Evolutionary conservation across 164 flowering plant genomes (phyloP), one percentile per base, ranked within the genome.

Genomic region (Nymphaea thermarum): DNA sequence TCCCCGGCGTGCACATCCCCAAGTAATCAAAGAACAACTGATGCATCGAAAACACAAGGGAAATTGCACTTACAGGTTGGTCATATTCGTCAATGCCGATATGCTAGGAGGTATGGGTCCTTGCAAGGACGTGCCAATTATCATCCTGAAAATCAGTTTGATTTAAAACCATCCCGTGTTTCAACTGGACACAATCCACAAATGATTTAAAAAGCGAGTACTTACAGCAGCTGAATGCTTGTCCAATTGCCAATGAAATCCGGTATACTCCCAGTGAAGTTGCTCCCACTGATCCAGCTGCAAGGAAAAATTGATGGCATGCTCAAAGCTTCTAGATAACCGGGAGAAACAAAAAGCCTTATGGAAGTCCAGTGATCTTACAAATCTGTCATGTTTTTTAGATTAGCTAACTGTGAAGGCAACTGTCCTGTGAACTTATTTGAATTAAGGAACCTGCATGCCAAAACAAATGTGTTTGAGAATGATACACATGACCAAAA

Each of bases 101-200:
- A 90, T 79, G 60, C 69, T 74, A 47, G 80, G 63, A 25, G 96
- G 96, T 74, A 87, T 85, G 3, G 93, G 93, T 3, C 93, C 91
- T 66, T 67, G 71, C 36, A 87, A 65, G 65, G 93, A 93, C 77
- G 85, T 87, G 41, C 83, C 89, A 45, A 79, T 78, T 77, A 90
- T 79, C 70, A 80, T 86, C 77, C 96, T 89, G 69, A 66, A 59
- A 14, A 25, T 25, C 36, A 25, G 36, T 25, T 25, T 25, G 36
- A 25, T 25, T 25, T 25, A 25, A 25, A 25, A 25, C 36, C 36
- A 25, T 25, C 36, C 36, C 1, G 36, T 0, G 36, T 25, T 25
- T 25, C 36, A 25, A 25, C 36, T 25, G 36, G 36, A 25, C 36
- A 25, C 36, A 25, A 25, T 25, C 36, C 36, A 25, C 36, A 25